Conservation (phyloP, 305 asterid species). For the Ajuga reptans region DNA sequence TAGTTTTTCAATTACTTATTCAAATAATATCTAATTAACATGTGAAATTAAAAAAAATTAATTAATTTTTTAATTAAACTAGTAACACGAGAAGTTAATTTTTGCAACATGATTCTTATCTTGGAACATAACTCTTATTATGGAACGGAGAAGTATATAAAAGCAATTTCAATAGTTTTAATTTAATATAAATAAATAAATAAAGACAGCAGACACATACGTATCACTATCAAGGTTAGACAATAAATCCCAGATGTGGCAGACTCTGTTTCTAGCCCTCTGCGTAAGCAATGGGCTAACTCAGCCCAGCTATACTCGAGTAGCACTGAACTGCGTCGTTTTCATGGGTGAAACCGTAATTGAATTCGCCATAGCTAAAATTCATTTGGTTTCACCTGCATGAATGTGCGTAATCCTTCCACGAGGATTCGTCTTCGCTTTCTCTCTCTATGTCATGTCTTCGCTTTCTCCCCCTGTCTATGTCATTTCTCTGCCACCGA, state of each 20-base stretch:
- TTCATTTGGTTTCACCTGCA: constrained; percentile 48
- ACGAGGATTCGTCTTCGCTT: constrained; percentile 40
- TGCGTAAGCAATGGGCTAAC: background rate
- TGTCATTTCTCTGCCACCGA: constrained; percentile 43
- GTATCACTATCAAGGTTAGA: background rate
- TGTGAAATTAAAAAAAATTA: too few species aligned
- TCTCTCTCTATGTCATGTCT: constrained; percentile 25
- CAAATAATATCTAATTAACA: too few species aligned
- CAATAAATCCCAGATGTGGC: background rate
- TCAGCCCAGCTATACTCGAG: background rate
- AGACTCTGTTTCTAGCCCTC: background rate
- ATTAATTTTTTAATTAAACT: too few species aligned
- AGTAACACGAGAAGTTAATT: too few species aligned
- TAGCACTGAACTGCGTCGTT: background rate
- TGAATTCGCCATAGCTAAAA: background rate
- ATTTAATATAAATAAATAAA: too few species aligned
- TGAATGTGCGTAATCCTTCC: constrained; percentile 55
- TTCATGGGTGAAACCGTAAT: background rate
- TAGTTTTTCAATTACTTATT: too few species aligned
- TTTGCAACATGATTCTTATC: too few species aligned
- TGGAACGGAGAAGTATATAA: too few species aligned
- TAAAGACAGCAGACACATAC: background rate
- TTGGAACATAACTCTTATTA: too few species aligned
- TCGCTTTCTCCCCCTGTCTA: constrained; percentile 23
- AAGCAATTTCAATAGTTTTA: too few species aligned